Evolutionary conservation across 176 grass and related monocot genomes (phyloP), one percentile per base, ranked within the genome.

Genomic region (Puccinellia tenuiflora): DNA sequence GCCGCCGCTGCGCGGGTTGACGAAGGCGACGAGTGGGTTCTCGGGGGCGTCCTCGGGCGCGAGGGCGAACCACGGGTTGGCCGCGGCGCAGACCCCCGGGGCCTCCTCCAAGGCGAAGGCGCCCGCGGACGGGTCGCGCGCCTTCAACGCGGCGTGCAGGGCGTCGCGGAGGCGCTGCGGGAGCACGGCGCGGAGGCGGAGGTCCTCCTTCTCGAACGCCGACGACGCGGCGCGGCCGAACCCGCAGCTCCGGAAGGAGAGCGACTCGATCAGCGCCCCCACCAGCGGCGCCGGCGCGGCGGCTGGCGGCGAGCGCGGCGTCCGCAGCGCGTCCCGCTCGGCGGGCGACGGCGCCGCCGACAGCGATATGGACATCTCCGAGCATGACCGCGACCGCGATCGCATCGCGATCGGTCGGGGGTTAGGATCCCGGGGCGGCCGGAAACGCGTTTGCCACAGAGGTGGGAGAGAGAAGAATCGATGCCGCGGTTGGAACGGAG

Each of bases 1-100:
- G 1, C 91, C 93, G n/a, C 96, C 96, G 39, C 96, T 98, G 25
- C 88, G 91, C 57, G 90, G 94, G 84, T 98, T 98, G 57, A 98
- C 85, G 79, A 98, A 95, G 2, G 92, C 92, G 40, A 98, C 55
- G 26, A 98, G 79, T 16, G 96, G 96, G 30, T 82, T 81, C 82
- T 95, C 91, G 18, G 91, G 85, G 10, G 84, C 84, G 82, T 95
- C 92, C 17, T 95, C 88, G 60, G 52, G 38, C 2, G 40, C 68
- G 46, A 13, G 46, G 6, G 81, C 90, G 57, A 85, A 85, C 86
- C 68, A 88, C 2, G 43, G 79, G 65, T 82, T 65, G 63, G 12
- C 76, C 13, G 40, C 6, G 6, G 40, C 47, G 1, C n/a, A 59
- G 6, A 55, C 52, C 33, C 30, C 54, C 0, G 42, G 25, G 15